Evolutionary conservation across 2,329 filamentous ascomycete genomes (phyloP).

Genomic region (Eutypella sp.): DNA sequence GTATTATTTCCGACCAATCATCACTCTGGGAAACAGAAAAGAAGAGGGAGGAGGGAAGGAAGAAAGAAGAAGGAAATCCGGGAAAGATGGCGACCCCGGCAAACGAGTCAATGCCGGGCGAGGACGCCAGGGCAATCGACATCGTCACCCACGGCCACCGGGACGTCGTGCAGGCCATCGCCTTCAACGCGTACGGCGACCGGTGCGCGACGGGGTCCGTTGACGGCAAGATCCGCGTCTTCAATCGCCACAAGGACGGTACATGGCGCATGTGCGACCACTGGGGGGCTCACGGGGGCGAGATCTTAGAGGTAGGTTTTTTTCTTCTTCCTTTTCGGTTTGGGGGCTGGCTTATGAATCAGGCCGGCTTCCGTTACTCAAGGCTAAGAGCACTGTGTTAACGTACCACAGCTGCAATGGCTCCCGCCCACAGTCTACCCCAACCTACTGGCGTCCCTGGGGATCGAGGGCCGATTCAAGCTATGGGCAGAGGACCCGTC

Average conservation of each 20-base stretch:
- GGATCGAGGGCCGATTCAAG: slow-evolving; percentile 84
- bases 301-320: slow-evolving; percentile 72
- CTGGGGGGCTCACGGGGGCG: slow-evolving; percentile 85
- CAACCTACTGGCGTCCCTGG: slow-evolving; percentile 80
- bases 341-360: too few species aligned
- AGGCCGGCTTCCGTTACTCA: too few species aligned
- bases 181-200: slow-evolving; percentile 89
- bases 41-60: not conserved
- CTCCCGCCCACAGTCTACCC: slow-evolving; percentile 84
- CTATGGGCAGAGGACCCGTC: slow-evolving; percentile 90
- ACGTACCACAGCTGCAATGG: slow-evolving; percentile 90
- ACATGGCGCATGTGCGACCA: slow-evolving; percentile 78
- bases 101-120: slow-evolving; percentile 11
- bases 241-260: slow-evolving; percentile 74
- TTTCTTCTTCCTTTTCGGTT: not conserved
- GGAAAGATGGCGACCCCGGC: not conserved
- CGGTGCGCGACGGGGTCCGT: slow-evolving; percentile 87
- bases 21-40: too few species aligned
- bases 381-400: too few species aligned
- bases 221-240: slow-evolving; percentile 89
- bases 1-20: too few species aligned
- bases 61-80: not conserved
- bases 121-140: slow-evolving; percentile 47
- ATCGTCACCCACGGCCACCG: slow-evolving; percentile 71
- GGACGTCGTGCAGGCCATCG: slow-evolving; percentile 77